Evolutionary conservation across 495 filamentous ascomycete genomes (phyloP), one percentile per base, ranked within the genome.

Genomic region (Penicillium maclennaniae): DNA sequence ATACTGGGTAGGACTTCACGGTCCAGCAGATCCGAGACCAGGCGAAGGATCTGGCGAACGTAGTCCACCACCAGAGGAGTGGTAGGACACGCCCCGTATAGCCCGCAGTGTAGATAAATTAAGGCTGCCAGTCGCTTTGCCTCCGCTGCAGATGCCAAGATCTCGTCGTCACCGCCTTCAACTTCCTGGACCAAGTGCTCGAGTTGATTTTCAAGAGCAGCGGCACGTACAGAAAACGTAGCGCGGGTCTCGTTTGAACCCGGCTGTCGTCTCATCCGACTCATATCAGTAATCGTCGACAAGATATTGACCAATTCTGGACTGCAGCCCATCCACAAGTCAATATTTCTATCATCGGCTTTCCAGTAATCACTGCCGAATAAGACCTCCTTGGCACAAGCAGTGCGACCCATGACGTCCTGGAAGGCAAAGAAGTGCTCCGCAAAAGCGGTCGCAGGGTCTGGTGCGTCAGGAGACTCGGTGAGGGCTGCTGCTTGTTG

Each of bases 351-450:
- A 25, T 70, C 66, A 23, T 68, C 60, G 9, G 70, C 65, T 16
- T 60, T 60, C 73, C 73, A 77, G 41, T 77, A 73, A 46, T 75
- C 73, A 27, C 53, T 68, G 4, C 69, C 72, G 48, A 77, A 75
- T 10, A 70, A 43, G 0, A 67, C 62, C 40, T 68, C 68, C 38
- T 75, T 66, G 4, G 66, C 73, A 54, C 73, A 77, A 9, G 73
- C 73, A 14, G 73, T 77, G 19, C 73, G 69, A 19, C 73, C 72
- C 68, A 77, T 77, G 43, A 77, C 69, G 62, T 77, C 73, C 45
- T 77, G 73, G 42, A 77, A 77, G 14, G 73, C 73, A 47, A 77
- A 77, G 47, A 77, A 77, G 12, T 66, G 66, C 51, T 77, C 73
- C 0, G 69, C 67, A 47, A 77, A 75, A 0, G 56, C 56, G 1